Evolutionary conservation across 495 filamentous ascomycete genomes (phyloP).

Genomic region (Antarctomyces pellizariae): DNA sequence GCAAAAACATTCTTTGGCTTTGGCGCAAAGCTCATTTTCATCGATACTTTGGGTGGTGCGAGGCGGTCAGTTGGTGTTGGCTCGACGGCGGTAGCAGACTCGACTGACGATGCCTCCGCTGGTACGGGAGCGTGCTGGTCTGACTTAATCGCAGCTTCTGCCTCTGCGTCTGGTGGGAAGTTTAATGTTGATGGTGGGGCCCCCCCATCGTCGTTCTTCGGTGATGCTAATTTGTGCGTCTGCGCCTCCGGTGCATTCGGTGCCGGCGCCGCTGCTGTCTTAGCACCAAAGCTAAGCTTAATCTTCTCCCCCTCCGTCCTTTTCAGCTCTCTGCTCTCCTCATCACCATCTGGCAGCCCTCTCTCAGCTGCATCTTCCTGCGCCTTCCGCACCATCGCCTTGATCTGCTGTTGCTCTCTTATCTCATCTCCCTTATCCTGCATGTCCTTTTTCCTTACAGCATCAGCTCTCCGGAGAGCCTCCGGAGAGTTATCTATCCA

Average conservation of each 20-base stretch:
- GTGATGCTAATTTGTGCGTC: too few relatives aligned
- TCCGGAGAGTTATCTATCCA: slow-evolving; percentile 87
- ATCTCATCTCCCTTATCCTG: slow-evolving; percentile 80
- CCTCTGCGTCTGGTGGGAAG: too few relatives aligned
- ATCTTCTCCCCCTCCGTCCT: slow-evolving; percentile 66
- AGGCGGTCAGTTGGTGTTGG: slow-evolving; percentile 1
- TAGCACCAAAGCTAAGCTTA: slow-evolving; percentile 43
- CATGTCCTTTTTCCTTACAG: slow-evolving; percentile 56
- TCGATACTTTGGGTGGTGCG: slow-evolving; percentile 17
- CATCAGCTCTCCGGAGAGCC: slow-evolving; percentile 54
- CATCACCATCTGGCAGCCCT: slow-evolving; percentile 19
- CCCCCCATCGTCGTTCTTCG: neutral
- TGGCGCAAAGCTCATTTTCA: slow-evolving; percentile 32
- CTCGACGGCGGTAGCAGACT: neutral
- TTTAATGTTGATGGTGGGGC: too few relatives aligned
- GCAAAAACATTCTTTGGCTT: slow-evolving; percentile 71
- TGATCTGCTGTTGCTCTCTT: slow-evolving; percentile 54
- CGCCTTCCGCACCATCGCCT: slow-evolving; percentile 62
- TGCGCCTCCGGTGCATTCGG: slow-evolving; percentile 1
- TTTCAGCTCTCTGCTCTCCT: slow-evolving; percentile 28
- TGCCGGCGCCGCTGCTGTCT: slow-evolving; percentile 13
- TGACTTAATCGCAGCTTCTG: neutral
- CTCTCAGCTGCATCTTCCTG: slow-evolving; percentile 23
- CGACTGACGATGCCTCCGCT: neutral
- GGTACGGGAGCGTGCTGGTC: slow-evolving; percentile 1